Evolutionary conservation across 768 basidiomycete genomes (phyloP).

Genomic region (Amanita exitialis): DNA sequence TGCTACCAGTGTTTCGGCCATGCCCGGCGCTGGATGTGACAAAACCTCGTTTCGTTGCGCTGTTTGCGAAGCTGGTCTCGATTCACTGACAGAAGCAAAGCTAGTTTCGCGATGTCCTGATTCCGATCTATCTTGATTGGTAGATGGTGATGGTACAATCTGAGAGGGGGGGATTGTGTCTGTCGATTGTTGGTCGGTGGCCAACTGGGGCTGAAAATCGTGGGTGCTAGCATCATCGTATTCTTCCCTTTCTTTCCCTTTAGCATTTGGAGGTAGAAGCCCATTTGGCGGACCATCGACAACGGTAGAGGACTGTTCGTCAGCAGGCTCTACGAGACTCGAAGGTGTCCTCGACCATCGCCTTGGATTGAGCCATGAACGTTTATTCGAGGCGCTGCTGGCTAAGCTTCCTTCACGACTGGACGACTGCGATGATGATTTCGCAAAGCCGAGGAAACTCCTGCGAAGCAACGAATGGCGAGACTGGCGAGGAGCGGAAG

Average conservation of each 20-base stretch:
- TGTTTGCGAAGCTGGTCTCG: not conserved
- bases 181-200: conserved; percentile 8
- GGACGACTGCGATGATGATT: conserved; percentile 12
- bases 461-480: conserved; percentile 19
- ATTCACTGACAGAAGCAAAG: not conserved
- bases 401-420: conserved; percentile 3
- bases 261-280: conserved; percentile 9
- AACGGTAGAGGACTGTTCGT: not conserved
- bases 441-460: conserved; percentile 22
- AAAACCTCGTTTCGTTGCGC: not conserved
- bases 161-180: not conserved
- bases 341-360: conserved; percentile 22
- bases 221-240: not conserved
- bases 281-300: not conserved
- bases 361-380: conserved; percentile 17
- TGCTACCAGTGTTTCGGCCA: conserved; percentile 5
- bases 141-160: not conserved
- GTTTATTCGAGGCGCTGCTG: conserved; percentile 10
- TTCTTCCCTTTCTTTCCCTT: conserved; percentile 22
- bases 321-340: conserved; percentile 9
- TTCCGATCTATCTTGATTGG: not conserved
- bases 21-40: not conserved
- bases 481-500: conserved; percentile 10
- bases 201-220: not conserved
- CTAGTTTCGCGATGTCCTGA: not conserved